A percentile compares a stretch with the other conserved stretches of the same genome.
Evolutionary conservation across 148 eudicot species (phyloP).

Genomic region (Chenopodium suecicum): DNA sequence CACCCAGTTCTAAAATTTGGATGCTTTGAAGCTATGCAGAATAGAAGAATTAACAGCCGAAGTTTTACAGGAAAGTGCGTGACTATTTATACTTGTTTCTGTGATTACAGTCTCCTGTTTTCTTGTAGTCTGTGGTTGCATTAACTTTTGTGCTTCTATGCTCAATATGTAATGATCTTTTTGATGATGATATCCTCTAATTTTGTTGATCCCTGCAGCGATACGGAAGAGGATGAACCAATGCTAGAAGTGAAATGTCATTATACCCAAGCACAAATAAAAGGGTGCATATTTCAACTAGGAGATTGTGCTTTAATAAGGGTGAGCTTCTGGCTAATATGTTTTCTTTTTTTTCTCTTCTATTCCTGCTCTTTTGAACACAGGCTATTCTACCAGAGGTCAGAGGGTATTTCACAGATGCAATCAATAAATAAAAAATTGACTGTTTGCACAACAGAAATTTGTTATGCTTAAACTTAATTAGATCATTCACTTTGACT

Average conservation of each 20-base stretch:
- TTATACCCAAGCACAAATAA: conserved; percentile 63
- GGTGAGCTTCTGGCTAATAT: conserved; percentile 39
- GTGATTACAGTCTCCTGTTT: conserved; percentile 23
- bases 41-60: conserved; percentile 48
- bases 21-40: conserved; percentile 66
- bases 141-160: conserved; percentile 21
- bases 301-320: conserved; percentile 84
- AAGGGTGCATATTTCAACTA: conserved; percentile 43
- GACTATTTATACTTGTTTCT: conserved; percentile 39
- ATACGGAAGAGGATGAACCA: conserved; percentile 72
- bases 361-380: not conserved
- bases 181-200: conserved; percentile 17
- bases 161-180: not conserved
- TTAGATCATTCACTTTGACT: not conserved
- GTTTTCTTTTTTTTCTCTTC: not conserved
- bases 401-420: not conserved
- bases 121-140: conserved; percentile 19
- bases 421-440: not conserved
- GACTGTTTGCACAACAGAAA: not conserved
- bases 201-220: conserved; percentile 47
- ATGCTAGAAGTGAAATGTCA: conserved; percentile 70
- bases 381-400: not conserved
- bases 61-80: conserved; percentile 82
- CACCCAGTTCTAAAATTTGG: conserved; percentile 27
- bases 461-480: not conserved